These are phyloP conservation scores for Capsella bursapastoris DNA, from an alignment of 345 rosid genomes.

Conservation along the genomic window DNA sequence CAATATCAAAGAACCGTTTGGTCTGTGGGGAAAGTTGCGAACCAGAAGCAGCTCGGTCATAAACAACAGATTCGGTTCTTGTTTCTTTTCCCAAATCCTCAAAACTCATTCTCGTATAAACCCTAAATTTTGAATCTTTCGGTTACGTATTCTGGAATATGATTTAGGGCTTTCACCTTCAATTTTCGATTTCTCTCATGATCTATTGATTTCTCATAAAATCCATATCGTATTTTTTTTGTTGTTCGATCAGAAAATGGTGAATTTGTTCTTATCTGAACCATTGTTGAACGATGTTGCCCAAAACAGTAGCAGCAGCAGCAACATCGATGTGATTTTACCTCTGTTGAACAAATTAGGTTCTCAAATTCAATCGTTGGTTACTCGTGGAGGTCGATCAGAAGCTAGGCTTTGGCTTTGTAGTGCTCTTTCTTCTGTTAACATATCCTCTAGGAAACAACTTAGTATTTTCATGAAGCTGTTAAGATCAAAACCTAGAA, in stretches of 20 bases:
- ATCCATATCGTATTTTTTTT: neutral
- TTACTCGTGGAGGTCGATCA: slow-evolving; percentile 62
- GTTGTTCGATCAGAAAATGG: slow-evolving; percentile 25
- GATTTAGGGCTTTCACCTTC: neutral
- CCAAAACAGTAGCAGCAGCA: slow-evolving; percentile 41
- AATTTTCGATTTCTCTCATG: neutral
- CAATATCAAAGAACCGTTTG: neutral
- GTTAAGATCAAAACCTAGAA: slow-evolving; percentile 53
- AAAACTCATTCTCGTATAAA: neutral
- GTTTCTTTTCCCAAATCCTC: neutral
- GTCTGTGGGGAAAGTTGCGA: neutral
- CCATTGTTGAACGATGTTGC: slow-evolving; percentile 45
- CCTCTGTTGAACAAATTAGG: slow-evolving; percentile 58
- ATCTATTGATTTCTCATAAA: neutral
- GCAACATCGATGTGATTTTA: slow-evolving; percentile 44
- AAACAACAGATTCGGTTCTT: neutral
- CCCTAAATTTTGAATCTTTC: neutral
- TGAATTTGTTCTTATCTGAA: slow-evolving; percentile 56
- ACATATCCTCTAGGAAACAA: slow-evolving; percentile 53
- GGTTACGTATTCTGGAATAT: neutral
- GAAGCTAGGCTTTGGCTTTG: slow-evolving; percentile 93
- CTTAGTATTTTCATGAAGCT: slow-evolving; percentile 60
- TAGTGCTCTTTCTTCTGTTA: slow-evolving; percentile 54
- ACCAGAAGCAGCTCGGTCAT: neutral
- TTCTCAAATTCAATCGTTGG: slow-evolving; percentile 63